Conservation (phyloP, 2,329 filamentous ascomycete genomes). For the Coleophoma cylindrospora region DNA sequence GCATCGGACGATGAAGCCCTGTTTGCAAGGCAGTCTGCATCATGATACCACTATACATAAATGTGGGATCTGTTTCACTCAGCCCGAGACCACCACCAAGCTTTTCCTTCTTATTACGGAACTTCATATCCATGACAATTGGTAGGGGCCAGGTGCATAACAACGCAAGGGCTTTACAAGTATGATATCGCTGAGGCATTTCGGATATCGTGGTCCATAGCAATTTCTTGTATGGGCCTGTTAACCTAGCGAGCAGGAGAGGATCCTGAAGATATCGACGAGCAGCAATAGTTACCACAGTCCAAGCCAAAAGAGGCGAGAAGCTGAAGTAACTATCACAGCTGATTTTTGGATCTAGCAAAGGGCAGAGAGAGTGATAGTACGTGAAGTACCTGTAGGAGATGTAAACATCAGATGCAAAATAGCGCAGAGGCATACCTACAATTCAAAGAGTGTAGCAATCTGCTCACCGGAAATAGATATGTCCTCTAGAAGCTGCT, state of each 20-base stretch:
- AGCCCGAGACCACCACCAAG: not conserved
- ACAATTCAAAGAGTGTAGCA: conserved; percentile 38
- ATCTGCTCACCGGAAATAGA: not conserved
- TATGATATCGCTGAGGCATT: conserved; percentile 13
- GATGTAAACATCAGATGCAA: conserved; percentile 17
- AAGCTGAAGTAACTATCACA: conserved; percentile 53
- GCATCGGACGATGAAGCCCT: conserved; percentile 18
- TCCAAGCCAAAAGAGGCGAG: conserved; percentile 62
- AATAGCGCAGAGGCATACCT: conserved; percentile 12
- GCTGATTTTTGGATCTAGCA: conserved; percentile 48
- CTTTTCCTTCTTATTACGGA: not conserved
- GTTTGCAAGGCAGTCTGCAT: conserved; percentile 22
- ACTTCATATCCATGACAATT: not conserved
- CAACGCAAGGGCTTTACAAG: conserved; percentile 18
- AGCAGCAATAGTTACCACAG: conserved; percentile 56
- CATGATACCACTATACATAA: conserved; percentile 23
- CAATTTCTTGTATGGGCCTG: conserved; percentile 10
- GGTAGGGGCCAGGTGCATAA: conserved; percentile 25
- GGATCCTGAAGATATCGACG: conserved; percentile 52
- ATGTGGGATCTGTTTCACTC: conserved; percentile 17
- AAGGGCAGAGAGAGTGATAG: conserved; percentile 60
- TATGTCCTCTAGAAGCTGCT: not conserved
- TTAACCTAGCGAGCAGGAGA: conserved; percentile 34
- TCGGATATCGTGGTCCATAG: conserved; percentile 15
- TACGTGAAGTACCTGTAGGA: conserved; percentile 52